phyloP scores from a whole-genome alignment of 352 stramenopile species.

The Phytophthora boehmeriae region DNA sequence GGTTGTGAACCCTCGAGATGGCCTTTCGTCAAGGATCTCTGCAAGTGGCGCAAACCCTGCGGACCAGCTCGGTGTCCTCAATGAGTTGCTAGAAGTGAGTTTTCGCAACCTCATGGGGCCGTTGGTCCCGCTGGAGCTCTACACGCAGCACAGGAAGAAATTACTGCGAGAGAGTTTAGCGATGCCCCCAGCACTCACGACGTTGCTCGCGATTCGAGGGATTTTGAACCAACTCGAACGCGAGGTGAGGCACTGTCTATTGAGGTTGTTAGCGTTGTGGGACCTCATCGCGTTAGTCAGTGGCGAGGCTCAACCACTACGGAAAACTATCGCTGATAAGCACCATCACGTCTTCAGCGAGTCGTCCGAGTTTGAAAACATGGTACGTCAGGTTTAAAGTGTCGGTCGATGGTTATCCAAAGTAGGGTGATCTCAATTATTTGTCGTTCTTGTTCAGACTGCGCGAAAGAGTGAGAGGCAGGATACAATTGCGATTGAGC shows the following conservation, averaged over 20 bases:
- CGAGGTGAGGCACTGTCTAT: conserved; percentile 57
- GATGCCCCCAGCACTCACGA: conserved; percentile 46
- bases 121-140: conserved; percentile 50
- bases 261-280: conserved; percentile 65
- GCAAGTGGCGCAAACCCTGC: not conserved
- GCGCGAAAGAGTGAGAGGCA: conserved; percentile 42
- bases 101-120: conserved; percentile 69
- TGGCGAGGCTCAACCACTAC: conserved; percentile 35
- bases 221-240: conserved; percentile 53
- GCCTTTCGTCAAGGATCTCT: conserved; percentile 19
- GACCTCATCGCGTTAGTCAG: conserved; percentile 48
- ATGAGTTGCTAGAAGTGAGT: conserved; percentile 70
- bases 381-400: conserved; percentile 37
- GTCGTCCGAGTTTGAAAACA: conserved; percentile 60
- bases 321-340: conserved; percentile 55
- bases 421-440: not conserved
- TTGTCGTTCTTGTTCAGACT: conserved; percentile 29
- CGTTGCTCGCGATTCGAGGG: conserved; percentile 47
- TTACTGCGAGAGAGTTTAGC: conserved; percentile 40
- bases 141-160: conserved; percentile 47
- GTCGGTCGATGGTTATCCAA: not conserved
- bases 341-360: conserved; percentile 67
- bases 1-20: conserved; percentile 19
- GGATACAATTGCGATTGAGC: conserved; percentile 50
- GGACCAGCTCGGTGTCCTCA: conserved; percentile 50